Conservation (phyloP, 2,329 filamentous ascomycete species). For the Trichophyton rubrum region DNA sequence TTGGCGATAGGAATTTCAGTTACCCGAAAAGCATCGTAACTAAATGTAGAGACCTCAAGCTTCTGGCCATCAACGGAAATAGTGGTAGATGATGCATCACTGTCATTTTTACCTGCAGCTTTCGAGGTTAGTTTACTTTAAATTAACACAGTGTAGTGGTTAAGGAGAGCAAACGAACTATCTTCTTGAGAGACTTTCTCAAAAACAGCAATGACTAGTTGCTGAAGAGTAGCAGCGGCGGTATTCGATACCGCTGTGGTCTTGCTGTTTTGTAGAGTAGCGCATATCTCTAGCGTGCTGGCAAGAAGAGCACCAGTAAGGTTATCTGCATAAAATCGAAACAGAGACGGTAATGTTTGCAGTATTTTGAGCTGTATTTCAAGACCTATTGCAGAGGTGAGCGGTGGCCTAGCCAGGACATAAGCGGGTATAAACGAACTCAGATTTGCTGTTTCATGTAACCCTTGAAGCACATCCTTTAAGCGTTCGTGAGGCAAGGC, state of each 20-base stretch:
- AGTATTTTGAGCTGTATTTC: conserved; percentile 95
- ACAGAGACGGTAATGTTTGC: conserved; percentile 73
- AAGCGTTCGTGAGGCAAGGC: conserved; percentile 68
- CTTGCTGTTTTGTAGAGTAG: conserved; percentile 79
- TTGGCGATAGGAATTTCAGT: conserved; percentile 11
- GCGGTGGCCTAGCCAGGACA: not conserved
- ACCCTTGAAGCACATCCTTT: conserved; percentile 73
- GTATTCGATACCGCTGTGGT: conserved; percentile 91
- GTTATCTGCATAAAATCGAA: conserved; percentile 80
- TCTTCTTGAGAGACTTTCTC: conserved; percentile 81
- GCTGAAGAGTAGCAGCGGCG: conserved; percentile 88
- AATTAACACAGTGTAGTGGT: not conserved
- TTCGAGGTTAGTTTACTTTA: not conserved
- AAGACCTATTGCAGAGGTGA: conserved; percentile 38
- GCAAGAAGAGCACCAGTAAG: conserved; percentile 71
- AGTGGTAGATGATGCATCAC: conserved; percentile 38
- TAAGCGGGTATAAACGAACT: conserved; percentile 37
- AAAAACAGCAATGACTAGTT: conserved; percentile 83
- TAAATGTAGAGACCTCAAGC: conserved; percentile 58
- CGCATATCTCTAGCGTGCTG: conserved; percentile 77
- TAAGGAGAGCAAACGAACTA: conserved; percentile 39
- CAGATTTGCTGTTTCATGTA: conserved; percentile 66
- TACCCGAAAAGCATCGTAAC: conserved; percentile 72
- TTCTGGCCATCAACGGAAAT: conserved; percentile 53
- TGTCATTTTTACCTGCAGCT: not conserved